Evolutionary conservation across 2,329 filamentous ascomycete species (phyloP).

Genomic region (Fusarium multiceps): DNA sequence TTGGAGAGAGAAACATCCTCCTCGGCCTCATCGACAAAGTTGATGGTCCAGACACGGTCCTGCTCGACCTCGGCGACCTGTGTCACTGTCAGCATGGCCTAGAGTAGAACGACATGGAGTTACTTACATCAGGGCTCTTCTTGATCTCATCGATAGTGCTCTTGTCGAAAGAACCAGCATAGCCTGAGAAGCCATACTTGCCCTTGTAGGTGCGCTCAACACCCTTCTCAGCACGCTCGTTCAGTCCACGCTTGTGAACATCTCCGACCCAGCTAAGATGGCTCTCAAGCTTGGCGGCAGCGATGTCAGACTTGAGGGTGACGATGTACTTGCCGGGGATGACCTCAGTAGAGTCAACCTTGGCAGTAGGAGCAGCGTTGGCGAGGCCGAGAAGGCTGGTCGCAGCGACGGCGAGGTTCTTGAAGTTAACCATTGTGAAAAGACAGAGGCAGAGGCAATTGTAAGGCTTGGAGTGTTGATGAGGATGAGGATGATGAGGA

Average conservation of each 20-base stretch:
- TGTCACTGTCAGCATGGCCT: not conserved
- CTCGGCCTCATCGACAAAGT: slow-evolving; percentile 36
- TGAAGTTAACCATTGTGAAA: slow-evolving; percentile 48
- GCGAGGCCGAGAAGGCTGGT: slow-evolving; percentile 41
- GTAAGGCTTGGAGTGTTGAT: slow-evolving; percentile 21
- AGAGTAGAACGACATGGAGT: not conserved
- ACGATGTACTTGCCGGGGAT: slow-evolving; percentile 66
- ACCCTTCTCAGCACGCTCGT: slow-evolving; percentile 56
- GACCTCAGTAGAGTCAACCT: slow-evolving; percentile 37
- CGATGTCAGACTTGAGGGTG: slow-evolving; percentile 66
- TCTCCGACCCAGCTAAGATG: slow-evolving; percentile 63
- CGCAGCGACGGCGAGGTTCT: slow-evolving; percentile 44
- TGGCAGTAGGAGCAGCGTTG: slow-evolving; percentile 38
- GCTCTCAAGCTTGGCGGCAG: slow-evolving; percentile 56
- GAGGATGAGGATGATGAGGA: slow-evolving; percentile 20
- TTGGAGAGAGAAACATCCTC: slow-evolving; percentile 34
- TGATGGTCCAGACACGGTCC: slow-evolving; percentile 47
- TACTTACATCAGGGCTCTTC: slow-evolving; percentile 55
- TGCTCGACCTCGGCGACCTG: slow-evolving; percentile 48
- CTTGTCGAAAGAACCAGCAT: slow-evolving; percentile 57
- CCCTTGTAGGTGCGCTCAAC: slow-evolving; percentile 49
- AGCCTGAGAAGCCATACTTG: slow-evolving; percentile 53
- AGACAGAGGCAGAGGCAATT: not conserved
- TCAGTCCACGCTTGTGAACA: slow-evolving; percentile 65
- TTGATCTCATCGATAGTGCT: slow-evolving; percentile 56